These are phyloP conservation scores for Pseudogymnoascus pannorum DNA, from an alignment of 2,329 filamentous ascomycete species.

Conservation along the genomic window DNA sequence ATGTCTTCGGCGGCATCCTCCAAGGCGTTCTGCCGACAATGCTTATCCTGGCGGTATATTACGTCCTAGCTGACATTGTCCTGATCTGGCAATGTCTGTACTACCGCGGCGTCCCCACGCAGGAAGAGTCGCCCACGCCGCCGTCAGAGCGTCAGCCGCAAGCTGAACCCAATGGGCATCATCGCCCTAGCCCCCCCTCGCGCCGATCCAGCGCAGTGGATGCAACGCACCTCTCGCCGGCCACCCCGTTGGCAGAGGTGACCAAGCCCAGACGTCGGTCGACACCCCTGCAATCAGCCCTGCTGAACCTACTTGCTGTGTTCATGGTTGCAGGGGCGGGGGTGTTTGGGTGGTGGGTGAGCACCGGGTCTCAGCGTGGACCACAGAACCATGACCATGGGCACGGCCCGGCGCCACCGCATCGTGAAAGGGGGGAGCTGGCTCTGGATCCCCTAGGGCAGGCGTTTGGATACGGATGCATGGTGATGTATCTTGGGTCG, in stretches of 20 bases:
- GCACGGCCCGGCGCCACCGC: slow-evolving; percentile 22
- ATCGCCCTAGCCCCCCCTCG: slow-evolving; percentile 39
- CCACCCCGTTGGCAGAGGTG: slow-evolving; percentile 65
- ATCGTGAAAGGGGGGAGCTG: slow-evolving; percentile 24
- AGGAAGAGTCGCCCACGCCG: slow-evolving; percentile 38
- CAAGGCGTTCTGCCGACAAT: slow-evolving; percentile 92
- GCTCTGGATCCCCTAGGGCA: slow-evolving; percentile 61
- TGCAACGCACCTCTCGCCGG: slow-evolving; percentile 67
- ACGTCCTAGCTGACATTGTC: slow-evolving; percentile 85
- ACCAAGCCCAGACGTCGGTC: slow-evolving; percentile 36
- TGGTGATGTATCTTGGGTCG: slow-evolving; percentile 79
- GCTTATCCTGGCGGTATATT: slow-evolving; percentile 91
- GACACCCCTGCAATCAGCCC: slow-evolving; percentile 47
- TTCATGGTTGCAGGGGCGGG: slow-evolving; percentile 79
- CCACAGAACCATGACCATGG: slow-evolving; percentile 14
- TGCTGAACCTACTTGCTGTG: slow-evolving; percentile 71
- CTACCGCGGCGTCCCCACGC: slow-evolving; percentile 76
- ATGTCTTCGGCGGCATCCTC: slow-evolving; percentile 84
- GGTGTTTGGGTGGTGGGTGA: slow-evolving; percentile 78
- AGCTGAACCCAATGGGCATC: slow-evolving; percentile 39
- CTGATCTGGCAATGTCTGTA: slow-evolving; percentile 88
- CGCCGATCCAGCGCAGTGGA: slow-evolving; percentile 54
- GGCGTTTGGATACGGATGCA: slow-evolving; percentile 89
- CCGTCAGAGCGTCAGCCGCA: slow-evolving; percentile 6
- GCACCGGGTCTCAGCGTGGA: slow-evolving; percentile 34